phyloP scores from a whole-genome alignment of 257 asterid genomes.

The Solanum chiquidenum region DNA sequence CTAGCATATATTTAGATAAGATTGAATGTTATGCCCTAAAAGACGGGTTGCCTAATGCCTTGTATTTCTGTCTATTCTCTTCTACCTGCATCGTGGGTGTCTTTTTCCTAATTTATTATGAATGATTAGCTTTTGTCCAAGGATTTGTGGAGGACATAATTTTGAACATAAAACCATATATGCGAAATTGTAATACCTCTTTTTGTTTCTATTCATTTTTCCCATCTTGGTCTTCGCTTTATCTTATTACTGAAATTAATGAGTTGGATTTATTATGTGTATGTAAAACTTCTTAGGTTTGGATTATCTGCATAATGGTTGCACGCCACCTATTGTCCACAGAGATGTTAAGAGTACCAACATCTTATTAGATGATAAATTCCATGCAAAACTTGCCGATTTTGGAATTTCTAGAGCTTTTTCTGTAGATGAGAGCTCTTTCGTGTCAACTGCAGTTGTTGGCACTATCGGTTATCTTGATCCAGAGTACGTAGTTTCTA shows the following conservation, averaged over 20 bases:
- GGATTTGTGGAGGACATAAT: neutral
- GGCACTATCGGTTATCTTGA: conserved; percentile 34
- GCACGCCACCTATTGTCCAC: conserved; percentile 32
- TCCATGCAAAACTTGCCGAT: conserved; percentile 29
- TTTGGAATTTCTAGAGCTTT: conserved; percentile 35
- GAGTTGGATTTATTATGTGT: neutral
- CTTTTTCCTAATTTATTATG: neutral
- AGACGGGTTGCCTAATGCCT: neutral
- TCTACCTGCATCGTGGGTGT: neutral
- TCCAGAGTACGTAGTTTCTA: conserved; percentile 21
- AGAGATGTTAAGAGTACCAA: conserved; percentile 35
- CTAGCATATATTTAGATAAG: neutral
- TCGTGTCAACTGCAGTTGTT: conserved; percentile 4
- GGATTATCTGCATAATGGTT: conserved; percentile 35
- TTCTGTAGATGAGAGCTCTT: conserved; percentile 9
- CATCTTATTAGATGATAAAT: conserved; percentile 11
- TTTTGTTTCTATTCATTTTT: neutral
- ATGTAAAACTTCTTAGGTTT: conserved; percentile 14
- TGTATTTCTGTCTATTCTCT: neutral
- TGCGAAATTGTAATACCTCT: neutral
- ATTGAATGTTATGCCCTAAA: neutral
- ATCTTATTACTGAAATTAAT: neutral
- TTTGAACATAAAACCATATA: neutral
- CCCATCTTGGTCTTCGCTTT: neutral
- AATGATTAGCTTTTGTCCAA: neutral